Evolutionary conservation across 1,284 basidiomycete species (phyloP), one percentile per base, ranked within the genome.

Genomic region (Rhodotorula sp.): DNA sequence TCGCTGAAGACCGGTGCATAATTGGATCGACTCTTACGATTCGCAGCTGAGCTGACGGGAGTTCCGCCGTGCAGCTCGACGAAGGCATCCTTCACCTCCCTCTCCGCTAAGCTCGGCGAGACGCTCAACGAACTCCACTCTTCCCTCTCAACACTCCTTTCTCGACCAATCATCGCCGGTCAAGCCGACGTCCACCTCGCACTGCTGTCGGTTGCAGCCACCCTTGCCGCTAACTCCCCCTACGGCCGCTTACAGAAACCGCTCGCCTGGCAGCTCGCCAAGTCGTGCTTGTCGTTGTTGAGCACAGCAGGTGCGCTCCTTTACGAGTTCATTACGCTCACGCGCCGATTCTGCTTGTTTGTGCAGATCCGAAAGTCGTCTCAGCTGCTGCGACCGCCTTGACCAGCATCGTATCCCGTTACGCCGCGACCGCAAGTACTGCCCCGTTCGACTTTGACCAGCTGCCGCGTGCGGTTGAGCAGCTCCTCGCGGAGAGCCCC

Each of bases 11-110:
- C 24, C 59, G 73, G 73, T 72, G 19, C 47, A 64, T 30, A 4
- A 2, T 11, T 46, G 24, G 19, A 2, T 8, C 17, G 15, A 34
- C 17, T 27, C 7, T 5, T 27, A 4, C 58, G 29, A 10, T 2
- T 32, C n/a, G 4, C 1, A 15, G 13, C 32, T 7, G 15, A 9
- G 1, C 46, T 65, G 22, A 62, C 20, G 3, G 5, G 10, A n/a
- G 30, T 5, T 44, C 17, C 29, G 2, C 4, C 20, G 27, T 7
- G 2, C 55, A 74, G 73, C 3, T 61, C 68, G 19, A 44, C 64
- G 10, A 71, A 65, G n/a, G 67, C 71, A 0, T 69, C 68, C n/a
- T 74, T 70, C 65, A 73, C 73, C 6, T 77, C 75, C 4, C 72
- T 76, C 15, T 74, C 75, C 19, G 59, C 64, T 24, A 59, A 55